Conservation (phyloP, 1,284 basidiomycete species). For the Boletellus deceptivus region DNA sequence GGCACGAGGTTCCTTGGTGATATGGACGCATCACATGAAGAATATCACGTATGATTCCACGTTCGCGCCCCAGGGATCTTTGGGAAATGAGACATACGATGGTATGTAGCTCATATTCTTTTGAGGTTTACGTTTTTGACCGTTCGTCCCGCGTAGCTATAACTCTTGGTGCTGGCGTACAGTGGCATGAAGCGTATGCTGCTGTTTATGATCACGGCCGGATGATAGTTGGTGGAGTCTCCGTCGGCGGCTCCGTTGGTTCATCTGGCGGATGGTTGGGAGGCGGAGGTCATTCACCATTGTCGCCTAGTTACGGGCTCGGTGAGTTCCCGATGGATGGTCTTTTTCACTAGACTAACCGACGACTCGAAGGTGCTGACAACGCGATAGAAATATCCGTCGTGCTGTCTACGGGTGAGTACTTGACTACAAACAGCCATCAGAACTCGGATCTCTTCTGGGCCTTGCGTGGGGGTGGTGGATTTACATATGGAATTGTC, state of each 20-base stretch:
- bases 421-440: slow-evolving; percentile 13
- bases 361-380: slow-evolving; percentile 37
- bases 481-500: slow-evolving; percentile 32
- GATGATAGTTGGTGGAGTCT: slow-evolving; percentile 37
- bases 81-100: neutral
- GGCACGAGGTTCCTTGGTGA: slow-evolving; percentile 36
- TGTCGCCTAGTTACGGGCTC: slow-evolving; percentile 41
- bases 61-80: slow-evolving; percentile 35
- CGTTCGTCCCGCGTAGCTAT: slow-evolving; percentile 26
- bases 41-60: slow-evolving; percentile 25
- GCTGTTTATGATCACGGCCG: slow-evolving; percentile 34
- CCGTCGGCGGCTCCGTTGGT: slow-evolving; percentile 36
- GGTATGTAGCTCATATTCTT: slow-evolving; percentile 5
- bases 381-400: slow-evolving; percentile 35
- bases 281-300: slow-evolving; percentile 45
- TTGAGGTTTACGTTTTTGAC: slow-evolving; percentile 12
- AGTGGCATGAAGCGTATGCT: slow-evolving; percentile 45
- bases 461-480: slow-evolving; percentile 50
- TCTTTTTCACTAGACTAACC: neutral
- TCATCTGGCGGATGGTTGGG: slow-evolving; percentile 41
- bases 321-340: slow-evolving; percentile 27
- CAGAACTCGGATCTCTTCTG: slow-evolving; percentile 38
- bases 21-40: slow-evolving; percentile 39
- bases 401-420: slow-evolving; percentile 15
- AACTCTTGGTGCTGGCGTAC: slow-evolving; percentile 44